Conservation (phyloP, 2,329 filamentous ascomycete genomes). For the Trichophyton mentagrophytes region DNA sequence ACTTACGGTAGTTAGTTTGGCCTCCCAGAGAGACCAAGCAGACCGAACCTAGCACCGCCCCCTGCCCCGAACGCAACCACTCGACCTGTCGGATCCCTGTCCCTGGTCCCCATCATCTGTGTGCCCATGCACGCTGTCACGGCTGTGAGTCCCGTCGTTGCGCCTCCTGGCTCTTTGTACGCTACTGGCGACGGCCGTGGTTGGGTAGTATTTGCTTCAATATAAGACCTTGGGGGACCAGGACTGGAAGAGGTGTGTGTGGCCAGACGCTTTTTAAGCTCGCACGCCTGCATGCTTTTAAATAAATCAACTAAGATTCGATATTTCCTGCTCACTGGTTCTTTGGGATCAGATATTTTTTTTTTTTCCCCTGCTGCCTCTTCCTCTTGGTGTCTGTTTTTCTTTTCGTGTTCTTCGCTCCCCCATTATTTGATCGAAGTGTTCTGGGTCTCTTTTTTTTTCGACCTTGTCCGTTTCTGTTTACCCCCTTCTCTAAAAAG, state of each 20-base stretch:
- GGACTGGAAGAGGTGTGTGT: neutral
- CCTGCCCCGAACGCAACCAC: neutral
- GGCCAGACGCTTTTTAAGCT: neutral
- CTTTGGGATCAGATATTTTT: neutral
- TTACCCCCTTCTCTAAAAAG: neutral
- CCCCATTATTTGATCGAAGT: neutral
- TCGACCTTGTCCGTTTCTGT: neutral
- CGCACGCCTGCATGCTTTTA: neutral
- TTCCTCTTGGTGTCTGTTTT: neutral
- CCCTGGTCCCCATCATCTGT: neutral
- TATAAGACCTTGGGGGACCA: neutral
- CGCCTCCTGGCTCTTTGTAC: constrained; percentile 2
- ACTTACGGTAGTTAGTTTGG: neutral
- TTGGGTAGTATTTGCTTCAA: neutral
- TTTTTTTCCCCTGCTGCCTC: neutral
- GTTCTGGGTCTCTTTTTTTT: neutral
- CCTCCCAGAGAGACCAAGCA: neutral
- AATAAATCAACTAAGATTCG: neutral
- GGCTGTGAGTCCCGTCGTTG: neutral
- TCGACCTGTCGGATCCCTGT: constrained; percentile 2
- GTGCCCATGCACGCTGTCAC: constrained; percentile 3
- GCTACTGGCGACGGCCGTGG: neutral
- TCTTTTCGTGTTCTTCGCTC: neutral
- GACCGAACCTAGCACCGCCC: neutral
- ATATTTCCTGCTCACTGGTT: neutral